Conservation (phyloP, 176 grass and related monocot species). For the Oryza glaberrima region DNA sequence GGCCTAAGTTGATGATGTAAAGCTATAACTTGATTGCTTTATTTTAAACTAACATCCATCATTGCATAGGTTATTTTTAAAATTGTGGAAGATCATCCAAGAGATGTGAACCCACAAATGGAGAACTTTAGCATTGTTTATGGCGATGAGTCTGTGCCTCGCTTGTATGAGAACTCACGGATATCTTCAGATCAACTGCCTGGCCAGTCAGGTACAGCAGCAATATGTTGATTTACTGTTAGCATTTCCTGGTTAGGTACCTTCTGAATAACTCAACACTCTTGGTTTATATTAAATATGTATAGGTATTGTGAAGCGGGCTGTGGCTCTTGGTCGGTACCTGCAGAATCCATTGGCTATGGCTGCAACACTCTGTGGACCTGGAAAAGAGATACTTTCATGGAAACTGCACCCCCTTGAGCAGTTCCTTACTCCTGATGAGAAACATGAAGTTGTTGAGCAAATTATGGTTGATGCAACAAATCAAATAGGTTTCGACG, state of each 20-base stretch:
- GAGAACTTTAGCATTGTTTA: constrained; percentile 78
- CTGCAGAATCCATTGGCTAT: constrained; percentile 89
- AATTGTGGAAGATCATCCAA: constrained; percentile 95
- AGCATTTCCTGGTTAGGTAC: background rate
- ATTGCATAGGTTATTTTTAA: constrained; percentile 86
- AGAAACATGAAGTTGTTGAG: constrained; percentile 92
- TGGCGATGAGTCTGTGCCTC: constrained; percentile 89
- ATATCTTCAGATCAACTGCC: constrained; percentile 90
- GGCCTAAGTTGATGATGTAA: background rate
- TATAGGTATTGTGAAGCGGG: constrained; percentile 93
- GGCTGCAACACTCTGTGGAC: constrained; percentile 94
- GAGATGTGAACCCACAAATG: constrained; percentile 72
- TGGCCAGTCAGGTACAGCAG: constrained; percentile 70
- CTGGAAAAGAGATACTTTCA: constrained; percentile 91
- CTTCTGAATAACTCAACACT: background rate
- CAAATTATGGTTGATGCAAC: constrained; percentile 97
- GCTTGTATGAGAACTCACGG: constrained; percentile 89
- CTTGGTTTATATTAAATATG: background rate
- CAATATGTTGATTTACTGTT: constrained; percentile 28
- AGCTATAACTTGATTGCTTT: background rate
- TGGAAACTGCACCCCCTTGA: constrained; percentile 91
- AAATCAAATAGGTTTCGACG: constrained; percentile 88
- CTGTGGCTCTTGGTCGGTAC: constrained; percentile 90
- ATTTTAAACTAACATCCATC: constrained; percentile 27
- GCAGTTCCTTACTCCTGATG: constrained; percentile 90